Evolutionary conservation across 352 stramenopile species (phyloP).

Genomic region (Globisporangium paddicum): DNA sequence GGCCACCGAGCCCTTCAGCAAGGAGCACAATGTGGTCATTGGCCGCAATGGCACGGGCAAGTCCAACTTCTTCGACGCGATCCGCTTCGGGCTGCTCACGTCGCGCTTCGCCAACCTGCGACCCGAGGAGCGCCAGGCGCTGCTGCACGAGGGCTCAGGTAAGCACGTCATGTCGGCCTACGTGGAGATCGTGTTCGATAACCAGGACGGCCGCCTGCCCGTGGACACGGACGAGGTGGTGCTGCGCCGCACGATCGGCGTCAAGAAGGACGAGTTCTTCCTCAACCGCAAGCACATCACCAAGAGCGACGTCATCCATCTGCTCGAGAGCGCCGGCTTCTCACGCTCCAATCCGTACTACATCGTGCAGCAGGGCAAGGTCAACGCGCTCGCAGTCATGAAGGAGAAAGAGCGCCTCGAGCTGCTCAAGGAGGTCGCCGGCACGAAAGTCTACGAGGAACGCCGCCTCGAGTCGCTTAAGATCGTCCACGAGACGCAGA

Average conservation of each 20-base stretch:
- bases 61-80: conserved; percentile 99
- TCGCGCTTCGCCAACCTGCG: conserved; percentile 91
- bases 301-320: conserved; percentile 97
- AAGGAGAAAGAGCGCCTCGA: conserved; percentile 96
- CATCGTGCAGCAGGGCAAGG: conserved; percentile 99
- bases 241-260: conserved; percentile 96
- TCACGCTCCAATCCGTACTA: conserved; percentile 99
- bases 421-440: conserved; percentile 98
- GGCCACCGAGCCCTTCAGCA: conserved; percentile 89
- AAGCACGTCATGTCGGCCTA: conserved; percentile 96
- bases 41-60: conserved; percentile 97
- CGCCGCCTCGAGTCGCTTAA: conserved; percentile 94
- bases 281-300: conserved; percentile 98
- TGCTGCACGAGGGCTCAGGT: conserved; percentile 95
- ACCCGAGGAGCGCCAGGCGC: conserved; percentile 88
- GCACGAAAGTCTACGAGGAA: conserved; percentile 99
- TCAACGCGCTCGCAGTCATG: conserved; percentile 98
- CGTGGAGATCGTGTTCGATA: conserved; percentile 99
- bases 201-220: conserved; percentile 94
- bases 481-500: conserved; percentile 96
- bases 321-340: conserved; percentile 99
- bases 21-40: conserved; percentile 97
- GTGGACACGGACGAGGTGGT: conserved; percentile 93
- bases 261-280: conserved; percentile 99
- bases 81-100: conserved; percentile 97